A percentile compares a stretch with the other conserved stretches of the same genome.
phyloP scores from a whole-genome alignment of 306 rosid species.

The Casuarina cunninghamiana region DNA sequence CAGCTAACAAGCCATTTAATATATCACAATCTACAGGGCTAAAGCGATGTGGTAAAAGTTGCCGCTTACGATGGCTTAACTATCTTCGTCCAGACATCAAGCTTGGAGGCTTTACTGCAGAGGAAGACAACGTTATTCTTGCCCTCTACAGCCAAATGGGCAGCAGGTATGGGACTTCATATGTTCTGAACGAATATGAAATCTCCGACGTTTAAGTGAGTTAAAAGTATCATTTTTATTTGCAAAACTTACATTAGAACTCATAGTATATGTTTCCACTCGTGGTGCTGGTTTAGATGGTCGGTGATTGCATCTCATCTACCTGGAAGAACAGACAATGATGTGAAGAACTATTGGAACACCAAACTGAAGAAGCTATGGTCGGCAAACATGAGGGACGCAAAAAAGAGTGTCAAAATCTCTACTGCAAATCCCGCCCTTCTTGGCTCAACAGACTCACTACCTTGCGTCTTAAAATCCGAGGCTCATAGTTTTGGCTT shows the following conservation, averaged over 20 bases:
- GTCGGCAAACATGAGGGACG: slow-evolving; percentile 40
- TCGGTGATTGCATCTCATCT: slow-evolving; percentile 74
- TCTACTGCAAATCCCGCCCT: slow-evolving; percentile 18
- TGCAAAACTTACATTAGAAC: background rate
- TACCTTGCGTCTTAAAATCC: slow-evolving; percentile 24
- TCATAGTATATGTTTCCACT: background rate
- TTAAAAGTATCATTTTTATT: background rate
- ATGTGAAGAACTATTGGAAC: slow-evolving; percentile 90
- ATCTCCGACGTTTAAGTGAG: too few species aligned
- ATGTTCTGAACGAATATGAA: too few species aligned
- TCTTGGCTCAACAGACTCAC: slow-evolving; percentile 26
- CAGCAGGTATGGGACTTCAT: slow-evolving; percentile 51
- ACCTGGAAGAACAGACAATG: slow-evolving; percentile 89
- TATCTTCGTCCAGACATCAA: slow-evolving; percentile 89
- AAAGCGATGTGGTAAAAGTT: slow-evolving; percentile 85
- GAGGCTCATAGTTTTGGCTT: slow-evolving; percentile 28
- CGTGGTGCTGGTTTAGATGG: slow-evolving; percentile 54
- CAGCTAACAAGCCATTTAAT: background rate
- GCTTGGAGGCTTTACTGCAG: slow-evolving; percentile 83
- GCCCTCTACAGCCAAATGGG: slow-evolving; percentile 69
- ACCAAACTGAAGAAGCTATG: slow-evolving; percentile 67
- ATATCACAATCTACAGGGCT: slow-evolving; percentile 48
- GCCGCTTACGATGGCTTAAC: slow-evolving; percentile 87
- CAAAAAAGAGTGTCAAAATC: slow-evolving; percentile 13
- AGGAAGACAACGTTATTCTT: slow-evolving; percentile 67